Evolutionary conservation across 257 asterid genomes (phyloP), one percentile per base, ranked within the genome.

Genomic region (Gentiana straminea): DNA sequence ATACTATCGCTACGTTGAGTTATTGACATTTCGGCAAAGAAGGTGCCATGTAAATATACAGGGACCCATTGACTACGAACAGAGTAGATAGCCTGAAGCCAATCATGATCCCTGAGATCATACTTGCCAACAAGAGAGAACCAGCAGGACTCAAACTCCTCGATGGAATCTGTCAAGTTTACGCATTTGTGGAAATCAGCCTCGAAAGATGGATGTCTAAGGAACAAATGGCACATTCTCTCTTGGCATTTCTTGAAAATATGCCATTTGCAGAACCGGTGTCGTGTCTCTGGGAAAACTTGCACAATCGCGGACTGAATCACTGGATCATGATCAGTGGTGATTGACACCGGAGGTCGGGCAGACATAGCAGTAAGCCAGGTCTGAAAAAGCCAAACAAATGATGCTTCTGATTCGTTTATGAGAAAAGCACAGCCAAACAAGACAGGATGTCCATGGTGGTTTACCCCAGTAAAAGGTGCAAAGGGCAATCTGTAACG

Each of bases 211-310:
- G 89, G 95, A 63, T 92, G 85, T 60, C 67, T 63, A 38, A 76
- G 94, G 71, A 88, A 70, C 73, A 88, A 77, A 35, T 83, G 81
- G 7, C 95, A 88, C 69, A 88, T 65, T 57, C 82, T 88, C 74
- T 92, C 99, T 71, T 85, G 99, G 75, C 94, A 85, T 70, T 92
- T 90, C 69, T 92, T 88, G 68, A 84, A 88, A 39, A 92, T 88
- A 72, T 88, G 94, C 99, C 99, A 92, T 74, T 92, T 88, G 73
- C 99, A 92, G 79, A 85, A 88, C 47, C 97, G 84, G 59, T 92
- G 99, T 3, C 94, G 94, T 13, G 94, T 61, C 54, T 77, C 70
- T 2, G 97, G 95, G 65, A 88, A 79, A 56, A 88, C 94, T 69
- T 80, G 94, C 77, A 63, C 71, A 57, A 92, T 55, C 49, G 97